Base-by-base conservation (phyloP, 78 protist species). In the Dictyostelium brefeldianum region DNA sequence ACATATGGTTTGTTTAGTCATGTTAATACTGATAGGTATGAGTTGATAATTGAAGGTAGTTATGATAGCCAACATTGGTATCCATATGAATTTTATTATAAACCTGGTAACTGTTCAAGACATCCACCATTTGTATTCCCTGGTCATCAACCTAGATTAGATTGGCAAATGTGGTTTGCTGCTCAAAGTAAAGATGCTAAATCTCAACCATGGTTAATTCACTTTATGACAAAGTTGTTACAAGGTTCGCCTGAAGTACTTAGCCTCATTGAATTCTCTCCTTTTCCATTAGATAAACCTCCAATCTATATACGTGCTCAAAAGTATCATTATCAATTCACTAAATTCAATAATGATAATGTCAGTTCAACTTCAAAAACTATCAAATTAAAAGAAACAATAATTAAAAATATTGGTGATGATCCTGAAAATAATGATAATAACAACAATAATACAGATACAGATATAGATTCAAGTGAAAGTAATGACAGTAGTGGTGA, bases 161-260 rank as follows among this genome's bases (percentile, higher is more conserved):
- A 96, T 73, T 96, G 98, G 98, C 96, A 95, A 59, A 78, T 94
- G 96, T 96, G 97, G 97, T 96, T 94, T 25, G 96, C 96, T 4
- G 97, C 95, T 8, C 80, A 94, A 18, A 53, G 79, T 27, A 25
- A 67, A 3, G 79, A 78, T 74, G 27, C 80, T 10, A 46, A 79
- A 15, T 57, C 70, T 3, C 91, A 89, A 57, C 75, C 74, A 41
- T 94, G 96, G 97, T n/a, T 96, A n/a, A 31, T 92, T 43, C 51
- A 51, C 29, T 70, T 92, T 50, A 80, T 84, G 74, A 41, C 51
- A 9, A 80, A 36, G 20, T 83, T 83, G 22, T 80, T 93, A 27
- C 65, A 67, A 43, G 73, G 87, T 47, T 64, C 89, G 31, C 87
- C 85, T 10, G 84, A 79, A 54, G 89, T 78, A 7, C 80, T 70